Base-by-base conservation (phyloP, 129 eudicot genomes). In the Flaveria sonorensis region DNA sequence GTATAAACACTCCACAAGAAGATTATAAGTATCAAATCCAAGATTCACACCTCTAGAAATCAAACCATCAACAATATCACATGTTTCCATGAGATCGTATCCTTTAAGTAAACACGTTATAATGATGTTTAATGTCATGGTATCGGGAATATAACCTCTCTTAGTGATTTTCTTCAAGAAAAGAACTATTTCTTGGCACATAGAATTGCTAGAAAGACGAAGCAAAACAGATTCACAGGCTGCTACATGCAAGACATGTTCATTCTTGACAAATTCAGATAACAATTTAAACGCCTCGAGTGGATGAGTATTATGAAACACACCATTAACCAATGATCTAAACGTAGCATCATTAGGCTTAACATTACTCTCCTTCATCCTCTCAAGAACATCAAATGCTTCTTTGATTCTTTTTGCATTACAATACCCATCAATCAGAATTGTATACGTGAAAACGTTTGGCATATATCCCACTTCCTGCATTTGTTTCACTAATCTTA, bases 261-360 rank as follows among this genome's bases (percentile, higher is more conserved):
- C 89, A 20, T 76, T 77, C 55, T 85, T 87, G 56, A 91, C 84
- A 85, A 88, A 91, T 30, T 76, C 61, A 18, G 75, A 87, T 68
- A 94, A 70, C 72, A 80, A 55, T 26, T 83, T 76, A 73, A 87
- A 85, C 32, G 93, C 97, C 81, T 89, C 75, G 0, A 59, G 66
- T 14, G 96, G 86, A 19, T 79, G 53, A 56, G 75, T 50, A 73
- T 84, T 81, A 72, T 85, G 93, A 79, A 94, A 94, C 64, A 82
- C 89, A 64, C 98, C 98, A 78, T 91, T 92, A 70, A 91, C 88
- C 68, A 94, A 83, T 48, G 98, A 94, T 73, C 98, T 84, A 83
- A 81, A 91, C 2, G 98, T 91, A 20, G 96, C 97, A 45, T 94
- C 97, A 83, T 87, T 94, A 21, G 96, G 96, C 24, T 21, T 83